Evolutionary conservation across 176 grass and related monocot species (phyloP).

Genomic region (Ampelocalamus luodianensis): DNA sequence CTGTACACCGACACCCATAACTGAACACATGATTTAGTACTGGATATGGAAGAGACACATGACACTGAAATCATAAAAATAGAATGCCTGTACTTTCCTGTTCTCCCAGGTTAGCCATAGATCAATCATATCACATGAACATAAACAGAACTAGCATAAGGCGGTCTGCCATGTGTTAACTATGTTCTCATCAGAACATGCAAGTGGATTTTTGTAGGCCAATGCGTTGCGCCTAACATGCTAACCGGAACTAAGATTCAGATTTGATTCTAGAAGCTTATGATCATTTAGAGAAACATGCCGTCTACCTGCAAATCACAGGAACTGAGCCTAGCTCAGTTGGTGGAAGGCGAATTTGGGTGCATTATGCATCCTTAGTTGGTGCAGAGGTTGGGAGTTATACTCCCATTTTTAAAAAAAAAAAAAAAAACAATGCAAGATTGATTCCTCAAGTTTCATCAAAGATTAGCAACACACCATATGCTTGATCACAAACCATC

Average conservation of each 20-base stretch:
- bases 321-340: too few species aligned
- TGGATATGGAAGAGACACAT: conserved; percentile 38
- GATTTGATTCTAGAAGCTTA: conserved; percentile 21
- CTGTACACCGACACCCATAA: not conserved
- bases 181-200: conserved; percentile 25
- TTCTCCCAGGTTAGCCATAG: conserved; percentile 35
- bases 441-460: not conserved
- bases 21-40: conserved; percentile 47
- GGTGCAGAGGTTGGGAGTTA: too few species aligned
- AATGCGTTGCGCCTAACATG: conserved; percentile 1
- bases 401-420: too few species aligned
- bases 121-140: conserved; percentile 36
- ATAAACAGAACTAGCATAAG: not conserved
- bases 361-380: too few species aligned
- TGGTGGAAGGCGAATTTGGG: too few species aligned
- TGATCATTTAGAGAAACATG: conserved; percentile 29
- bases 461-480: not conserved
- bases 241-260: conserved; percentile 22
- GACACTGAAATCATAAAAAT: not conserved
- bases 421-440: too few species aligned
- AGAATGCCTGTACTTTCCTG: not conserved
- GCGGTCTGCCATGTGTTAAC: conserved; percentile 19
- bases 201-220: not conserved
- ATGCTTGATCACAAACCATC: conserved; percentile 23
- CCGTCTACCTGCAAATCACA: conserved; percentile 33